Evolutionary conservation across 331 rosid genomes (phyloP).

Genomic region (Pyrus hybrid): DNA sequence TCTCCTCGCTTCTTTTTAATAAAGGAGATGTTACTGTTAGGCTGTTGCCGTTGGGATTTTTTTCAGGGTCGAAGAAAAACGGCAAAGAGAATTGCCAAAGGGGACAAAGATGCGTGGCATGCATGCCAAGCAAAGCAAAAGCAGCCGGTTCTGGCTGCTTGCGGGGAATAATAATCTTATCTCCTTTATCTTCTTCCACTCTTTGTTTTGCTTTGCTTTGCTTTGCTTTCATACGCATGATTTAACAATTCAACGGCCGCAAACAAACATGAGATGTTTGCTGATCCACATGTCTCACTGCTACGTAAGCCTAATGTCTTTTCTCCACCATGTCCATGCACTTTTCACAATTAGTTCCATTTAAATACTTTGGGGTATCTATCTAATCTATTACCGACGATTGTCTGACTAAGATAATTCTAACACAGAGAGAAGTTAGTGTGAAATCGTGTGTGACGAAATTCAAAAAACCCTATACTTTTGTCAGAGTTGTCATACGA

Average conservation of each 20-base stretch:
- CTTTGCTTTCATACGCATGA: too few species aligned
- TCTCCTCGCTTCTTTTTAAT: background rate
- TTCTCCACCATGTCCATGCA: background rate
- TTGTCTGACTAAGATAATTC: too few species aligned
- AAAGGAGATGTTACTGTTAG: background rate
- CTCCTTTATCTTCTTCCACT: background rate
- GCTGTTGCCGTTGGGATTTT: background rate
- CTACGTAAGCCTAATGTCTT: background rate
- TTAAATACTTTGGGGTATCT: too few species aligned
- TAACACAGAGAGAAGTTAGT: too few species aligned
- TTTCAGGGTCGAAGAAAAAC: background rate
- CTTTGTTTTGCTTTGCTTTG: too few species aligned
- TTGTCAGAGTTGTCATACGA: too few species aligned
- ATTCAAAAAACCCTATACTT: too few species aligned
- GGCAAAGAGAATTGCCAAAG: background rate
- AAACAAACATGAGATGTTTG: background rate
- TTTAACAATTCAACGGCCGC: background rate
- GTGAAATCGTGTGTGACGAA: too few species aligned
- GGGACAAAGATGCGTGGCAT: conserved; percentile 3
- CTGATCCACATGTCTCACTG: background rate
- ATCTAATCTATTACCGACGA: fast-evolving
- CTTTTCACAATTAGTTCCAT: background rate
- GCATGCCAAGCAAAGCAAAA: background rate
- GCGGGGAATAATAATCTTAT: background rate
- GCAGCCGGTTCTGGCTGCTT: background rate